Conservation (phyloP, 768 basidiomycete genomes). For the Hygrophorus russula region DNA sequence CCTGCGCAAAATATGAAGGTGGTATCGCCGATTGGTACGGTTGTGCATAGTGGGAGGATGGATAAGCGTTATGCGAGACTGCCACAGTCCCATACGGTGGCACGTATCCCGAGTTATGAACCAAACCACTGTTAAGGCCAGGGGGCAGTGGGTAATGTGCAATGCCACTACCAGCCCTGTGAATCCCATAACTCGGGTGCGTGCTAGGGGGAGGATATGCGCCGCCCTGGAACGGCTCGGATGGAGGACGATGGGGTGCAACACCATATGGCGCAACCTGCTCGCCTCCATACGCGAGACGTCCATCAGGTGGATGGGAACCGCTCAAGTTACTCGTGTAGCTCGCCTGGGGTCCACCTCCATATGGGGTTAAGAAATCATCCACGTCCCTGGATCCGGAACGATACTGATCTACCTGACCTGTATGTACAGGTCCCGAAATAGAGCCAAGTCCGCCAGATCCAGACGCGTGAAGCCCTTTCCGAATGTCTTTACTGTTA, state of each 20-base stretch:
- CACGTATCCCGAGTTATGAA: neutral
- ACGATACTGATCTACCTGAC: slow-evolving; percentile 17
- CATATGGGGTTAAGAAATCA: slow-evolving; percentile 1
- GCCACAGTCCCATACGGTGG: neutral
- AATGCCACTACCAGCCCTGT: neutral
- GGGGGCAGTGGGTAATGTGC: neutral
- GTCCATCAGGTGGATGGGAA: neutral
- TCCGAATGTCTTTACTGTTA: slow-evolving; percentile 11
- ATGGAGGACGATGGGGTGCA: too few species aligned
- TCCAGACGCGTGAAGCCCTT: slow-evolving; percentile 17
- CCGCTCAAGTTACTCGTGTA: neutral
- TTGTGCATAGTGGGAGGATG: neutral
- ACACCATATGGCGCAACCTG: too few species aligned
- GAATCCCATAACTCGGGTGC: too few species aligned
- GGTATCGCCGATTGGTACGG: neutral
- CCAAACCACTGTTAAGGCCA: too few species aligned
- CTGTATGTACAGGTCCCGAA: slow-evolving; percentile 14
- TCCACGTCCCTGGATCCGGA: slow-evolving; percentile 19
- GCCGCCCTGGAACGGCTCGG: too few species aligned
- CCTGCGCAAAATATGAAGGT: neutral
- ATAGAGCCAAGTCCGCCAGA: slow-evolving; percentile 19
- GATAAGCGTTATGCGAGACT: neutral
- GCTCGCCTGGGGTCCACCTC: neutral
- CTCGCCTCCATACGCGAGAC: neutral
- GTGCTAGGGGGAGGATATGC: too few species aligned